Evolutionary conservation across 1,139 yeast species (phyloP), one percentile per base, ranked within the genome.

Genomic region (Lodderomyces oxycetoniae): DNA sequence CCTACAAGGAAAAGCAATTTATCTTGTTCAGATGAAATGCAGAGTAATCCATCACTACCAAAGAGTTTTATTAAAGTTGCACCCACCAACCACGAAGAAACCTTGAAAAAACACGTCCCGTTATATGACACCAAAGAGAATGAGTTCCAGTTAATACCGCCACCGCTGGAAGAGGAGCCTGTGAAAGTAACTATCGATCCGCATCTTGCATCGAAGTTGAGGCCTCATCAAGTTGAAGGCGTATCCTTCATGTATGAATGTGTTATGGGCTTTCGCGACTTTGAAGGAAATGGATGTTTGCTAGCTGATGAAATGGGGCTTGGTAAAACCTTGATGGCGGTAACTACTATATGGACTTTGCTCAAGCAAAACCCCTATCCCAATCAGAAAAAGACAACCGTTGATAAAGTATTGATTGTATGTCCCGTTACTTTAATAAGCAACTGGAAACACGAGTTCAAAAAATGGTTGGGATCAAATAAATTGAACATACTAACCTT

Each of bases 241-340:
- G 84, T 89, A 0, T 56, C 58, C 34, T 91, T 91, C 49, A 61
- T 91, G 47, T 86, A 87, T 49, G 84, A 84, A 37, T 86, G 95
- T 47, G 70, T 88, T 2, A 75, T 83, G 79, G 94, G 95, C 0
- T 59, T 69, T 40, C 57, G 69, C 24, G 61, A 68, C 17, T 57
- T 58, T 20, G 53, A 61, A n/a, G 85, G 81, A 2, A 53, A 62
- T 31, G 97, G 98, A 0, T 91, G 93, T 2, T 61, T 91, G 5
- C 57, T 91, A 32, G 98, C 98, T 0, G 98, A 91, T 55, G 97
- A 91, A 51, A 91, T 91, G 98, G 98, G 98, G 0, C 64, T 91
- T 17, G 99, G 99, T 0, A 91, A 91, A 52, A 89, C 97, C 0
- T 59, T 91, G 24, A 88, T 82, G 75, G 78, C 96, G 0, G 89